phyloP scores from a whole-genome alignment of 306 rosid species.

The Cucurbita ficifolia region DNA sequence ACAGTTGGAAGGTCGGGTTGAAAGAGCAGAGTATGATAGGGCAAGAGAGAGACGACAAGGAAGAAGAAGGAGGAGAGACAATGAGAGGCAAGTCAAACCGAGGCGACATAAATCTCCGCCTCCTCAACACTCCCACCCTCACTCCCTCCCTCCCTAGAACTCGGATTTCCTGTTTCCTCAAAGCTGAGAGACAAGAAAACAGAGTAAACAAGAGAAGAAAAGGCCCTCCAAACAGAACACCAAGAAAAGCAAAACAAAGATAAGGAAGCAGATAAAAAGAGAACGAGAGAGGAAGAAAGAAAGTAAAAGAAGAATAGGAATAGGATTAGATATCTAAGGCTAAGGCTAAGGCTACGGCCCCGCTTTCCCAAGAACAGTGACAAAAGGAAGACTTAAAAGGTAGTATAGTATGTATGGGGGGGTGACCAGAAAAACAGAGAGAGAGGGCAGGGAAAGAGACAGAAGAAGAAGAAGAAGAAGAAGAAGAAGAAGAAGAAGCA shows the following conservation, averaged over 20 bases:
- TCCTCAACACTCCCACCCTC: conserved; percentile 4
- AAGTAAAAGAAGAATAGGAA: neutral
- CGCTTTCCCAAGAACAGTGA: neutral
- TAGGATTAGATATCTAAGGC: conserved; percentile 4
- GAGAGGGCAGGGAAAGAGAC: neutral
- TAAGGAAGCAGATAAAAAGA: neutral
- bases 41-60: neutral
- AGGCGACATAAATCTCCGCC: conserved; percentile 72
- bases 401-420: too few species aligned
- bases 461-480: too few species aligned
- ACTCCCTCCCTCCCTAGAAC: neutral
- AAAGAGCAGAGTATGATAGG: conserved; percentile 20
- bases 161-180: conserved; percentile 6
- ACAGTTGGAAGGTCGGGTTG: conserved; percentile 21
- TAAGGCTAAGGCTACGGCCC: neutral
- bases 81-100: conserved; percentile 35
- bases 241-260: neutral
- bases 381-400: neutral
- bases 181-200: neutral
- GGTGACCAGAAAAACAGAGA: neutral
- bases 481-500: too few species aligned
- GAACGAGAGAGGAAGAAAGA: neutral
- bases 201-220: neutral
- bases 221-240: neutral
- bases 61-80: conserved; percentile 9